Conservation (phyloP, 768 basidiomycete genomes). For the Coprinopsis marcescibilis region DNA sequence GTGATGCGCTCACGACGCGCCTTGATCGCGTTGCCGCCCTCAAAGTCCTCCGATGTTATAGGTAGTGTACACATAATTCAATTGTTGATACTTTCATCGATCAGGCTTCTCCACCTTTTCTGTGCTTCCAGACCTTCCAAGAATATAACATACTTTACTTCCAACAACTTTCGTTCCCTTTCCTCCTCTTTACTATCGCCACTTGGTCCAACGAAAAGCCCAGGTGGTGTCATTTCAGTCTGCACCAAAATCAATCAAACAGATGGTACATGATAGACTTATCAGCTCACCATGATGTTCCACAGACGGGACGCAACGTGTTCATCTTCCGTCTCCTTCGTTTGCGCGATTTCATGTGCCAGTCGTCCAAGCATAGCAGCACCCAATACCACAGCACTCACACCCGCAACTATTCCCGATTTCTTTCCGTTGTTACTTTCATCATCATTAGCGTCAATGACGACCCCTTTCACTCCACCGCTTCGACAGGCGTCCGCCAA, state of each 20-base stretch:
- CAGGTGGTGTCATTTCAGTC: slow-evolving; percentile 91
- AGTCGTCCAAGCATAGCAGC: slow-evolving; percentile 91
- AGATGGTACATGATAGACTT: not conserved
- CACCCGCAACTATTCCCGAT: slow-evolving; percentile 54
- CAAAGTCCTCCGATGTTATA: no score
- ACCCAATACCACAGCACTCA: slow-evolving; percentile 85
- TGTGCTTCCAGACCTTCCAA: slow-evolving; percentile 84
- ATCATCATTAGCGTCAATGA: slow-evolving; percentile 50
- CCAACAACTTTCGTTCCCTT: slow-evolving; percentile 69
- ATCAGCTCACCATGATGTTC: slow-evolving; percentile 75
- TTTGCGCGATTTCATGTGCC: slow-evolving; percentile 52
- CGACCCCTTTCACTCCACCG: slow-evolving; percentile 38
- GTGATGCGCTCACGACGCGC: no score
- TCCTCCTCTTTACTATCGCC: slow-evolving; percentile 31
- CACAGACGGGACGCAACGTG: slow-evolving; percentile 68
- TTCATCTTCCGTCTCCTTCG: slow-evolving; percentile 26
- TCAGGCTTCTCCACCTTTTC: slow-evolving; percentile 75
- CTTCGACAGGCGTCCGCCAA: slow-evolving; percentile 84
- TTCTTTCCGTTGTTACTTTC: slow-evolving; percentile 90
- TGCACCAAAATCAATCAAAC: no score
- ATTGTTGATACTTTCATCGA: slow-evolving; percentile 33
- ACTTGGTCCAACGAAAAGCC: slow-evolving; percentile 60
- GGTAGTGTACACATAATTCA: no score
- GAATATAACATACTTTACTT: slow-evolving; percentile 94
- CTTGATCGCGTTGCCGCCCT: no score